Conservation (phyloP, 2,329 filamentous ascomycete species). For the Chaetomiaceae sp. region DNA sequence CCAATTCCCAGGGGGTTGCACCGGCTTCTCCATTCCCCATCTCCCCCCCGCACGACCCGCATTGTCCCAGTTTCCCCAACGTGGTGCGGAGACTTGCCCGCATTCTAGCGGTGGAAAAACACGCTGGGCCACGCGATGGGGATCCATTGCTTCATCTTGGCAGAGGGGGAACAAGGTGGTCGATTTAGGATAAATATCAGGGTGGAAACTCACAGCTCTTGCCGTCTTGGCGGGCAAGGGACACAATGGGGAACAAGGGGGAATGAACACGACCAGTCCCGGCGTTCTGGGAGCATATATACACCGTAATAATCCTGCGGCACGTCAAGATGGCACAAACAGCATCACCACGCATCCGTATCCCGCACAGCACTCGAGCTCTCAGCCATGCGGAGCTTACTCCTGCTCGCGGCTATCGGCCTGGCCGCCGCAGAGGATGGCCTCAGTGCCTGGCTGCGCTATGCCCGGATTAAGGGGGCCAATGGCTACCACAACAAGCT, state of each 20-base stretch:
- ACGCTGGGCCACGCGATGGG: neutral
- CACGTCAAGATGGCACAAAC: neutral
- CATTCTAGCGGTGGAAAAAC: conserved; percentile 8
- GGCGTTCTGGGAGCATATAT: neutral
- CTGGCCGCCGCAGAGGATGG: conserved; percentile 54
- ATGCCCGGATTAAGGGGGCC: conserved; percentile 44
- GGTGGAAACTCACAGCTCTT: conserved; percentile 7
- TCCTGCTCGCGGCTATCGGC: conserved; percentile 24
- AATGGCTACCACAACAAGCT: conserved; percentile 20
- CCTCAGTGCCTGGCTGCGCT: conserved; percentile 59
- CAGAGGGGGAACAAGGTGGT: conserved; percentile 6
- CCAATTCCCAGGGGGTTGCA: neutral
- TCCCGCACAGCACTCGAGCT: neutral
- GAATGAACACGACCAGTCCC: conserved; percentile 7
- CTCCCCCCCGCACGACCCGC: conserved; percentile 2
- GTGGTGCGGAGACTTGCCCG: conserved; percentile 7
- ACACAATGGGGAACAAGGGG: too few species aligned
- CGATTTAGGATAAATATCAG: conserved; percentile 15
- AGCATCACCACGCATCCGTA: neutral
- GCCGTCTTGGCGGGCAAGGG: neutral
- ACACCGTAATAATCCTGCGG: neutral
- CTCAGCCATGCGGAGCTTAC: conserved; percentile 12
- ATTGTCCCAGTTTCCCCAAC: conserved; percentile 3
- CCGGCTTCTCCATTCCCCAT: neutral
- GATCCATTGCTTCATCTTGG: conserved; percentile 6